Conservation (phyloP, 371 early-diverging fungal genomes). For the Mortierella sp. region DNA sequence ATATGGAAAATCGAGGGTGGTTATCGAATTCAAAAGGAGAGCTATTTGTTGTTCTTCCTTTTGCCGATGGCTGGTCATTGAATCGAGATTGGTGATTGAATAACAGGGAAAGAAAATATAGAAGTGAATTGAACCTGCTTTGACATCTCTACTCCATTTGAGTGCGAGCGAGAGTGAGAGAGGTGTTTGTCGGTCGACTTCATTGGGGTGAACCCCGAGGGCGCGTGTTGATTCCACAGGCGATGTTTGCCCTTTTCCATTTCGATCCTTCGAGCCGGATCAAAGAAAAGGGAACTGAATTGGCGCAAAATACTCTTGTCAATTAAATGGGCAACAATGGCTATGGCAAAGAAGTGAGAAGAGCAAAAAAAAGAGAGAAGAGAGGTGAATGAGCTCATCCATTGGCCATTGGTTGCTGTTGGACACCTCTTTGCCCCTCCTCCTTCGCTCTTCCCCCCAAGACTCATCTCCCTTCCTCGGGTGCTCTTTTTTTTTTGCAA, state of each 20-base stretch:
- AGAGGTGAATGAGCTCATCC: not conserved
- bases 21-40: not conserved
- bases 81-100: not conserved
- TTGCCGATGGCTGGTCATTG: not conserved
- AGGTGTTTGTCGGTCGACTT: not conserved
- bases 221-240: conserved; percentile 14
- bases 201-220: conserved; percentile 11
- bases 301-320: not conserved
- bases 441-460: not conserved
- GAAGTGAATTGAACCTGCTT: not conserved
- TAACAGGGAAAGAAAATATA: not conserved
- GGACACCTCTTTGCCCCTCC: no score
- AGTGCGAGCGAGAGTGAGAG: not conserved
- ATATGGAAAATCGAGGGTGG: conserved; percentile 1
- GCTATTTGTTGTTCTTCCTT: not conserved
- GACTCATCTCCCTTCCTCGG: not conserved
- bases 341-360: not conserved
- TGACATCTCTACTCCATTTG: not conserved
- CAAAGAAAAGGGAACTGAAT: not conserved
- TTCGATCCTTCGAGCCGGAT: not conserved
- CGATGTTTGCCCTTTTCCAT: not conserved
- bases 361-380: not conserved
- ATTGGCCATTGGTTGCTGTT: not conserved
- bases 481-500: not conserved
- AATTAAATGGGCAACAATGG: no score